These are phyloP conservation scores for Aspergillus felis DNA, from an alignment of 2,329 filamentous ascomycete species.

Conservation along the genomic window DNA sequence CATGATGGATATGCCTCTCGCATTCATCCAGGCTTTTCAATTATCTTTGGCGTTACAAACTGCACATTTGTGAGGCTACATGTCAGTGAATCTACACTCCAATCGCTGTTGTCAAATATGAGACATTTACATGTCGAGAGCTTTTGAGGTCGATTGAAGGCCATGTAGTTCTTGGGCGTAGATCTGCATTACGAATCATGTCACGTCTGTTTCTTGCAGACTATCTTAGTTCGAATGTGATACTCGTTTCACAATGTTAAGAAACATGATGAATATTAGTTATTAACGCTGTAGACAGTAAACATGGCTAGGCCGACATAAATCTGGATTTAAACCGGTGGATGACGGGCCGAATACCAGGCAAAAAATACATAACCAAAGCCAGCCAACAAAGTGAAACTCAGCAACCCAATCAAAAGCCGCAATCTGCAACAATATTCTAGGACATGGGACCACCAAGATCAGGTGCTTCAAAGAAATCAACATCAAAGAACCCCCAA, in stretches of 20 bases:
- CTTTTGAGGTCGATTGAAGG: background rate
- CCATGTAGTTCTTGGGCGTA: background rate
- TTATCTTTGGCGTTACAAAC: background rate
- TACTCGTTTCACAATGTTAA: background rate
- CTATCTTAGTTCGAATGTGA: background rate
- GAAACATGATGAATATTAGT: background rate
- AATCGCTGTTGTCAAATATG: background rate
- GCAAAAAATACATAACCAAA: background rate
- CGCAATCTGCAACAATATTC: background rate
- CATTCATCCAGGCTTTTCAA: background rate
- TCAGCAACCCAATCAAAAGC: background rate
- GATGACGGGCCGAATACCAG: background rate
- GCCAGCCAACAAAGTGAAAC: background rate
- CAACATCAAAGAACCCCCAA: background rate
- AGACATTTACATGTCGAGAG: background rate
- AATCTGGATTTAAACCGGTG: background rate
- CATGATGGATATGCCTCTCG: background rate
- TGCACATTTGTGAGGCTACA: background rate
- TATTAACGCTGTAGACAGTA: background rate
- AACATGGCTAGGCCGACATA: too few relatives aligned
- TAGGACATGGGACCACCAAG: conserved; percentile 10
- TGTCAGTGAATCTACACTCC: background rate
- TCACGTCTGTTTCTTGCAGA: background rate
- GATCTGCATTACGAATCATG: background rate
- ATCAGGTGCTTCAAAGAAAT: conserved; percentile 1